phyloP scores from a whole-genome alignment of 306 rosid genomes.

The Malus fusca region DNA sequence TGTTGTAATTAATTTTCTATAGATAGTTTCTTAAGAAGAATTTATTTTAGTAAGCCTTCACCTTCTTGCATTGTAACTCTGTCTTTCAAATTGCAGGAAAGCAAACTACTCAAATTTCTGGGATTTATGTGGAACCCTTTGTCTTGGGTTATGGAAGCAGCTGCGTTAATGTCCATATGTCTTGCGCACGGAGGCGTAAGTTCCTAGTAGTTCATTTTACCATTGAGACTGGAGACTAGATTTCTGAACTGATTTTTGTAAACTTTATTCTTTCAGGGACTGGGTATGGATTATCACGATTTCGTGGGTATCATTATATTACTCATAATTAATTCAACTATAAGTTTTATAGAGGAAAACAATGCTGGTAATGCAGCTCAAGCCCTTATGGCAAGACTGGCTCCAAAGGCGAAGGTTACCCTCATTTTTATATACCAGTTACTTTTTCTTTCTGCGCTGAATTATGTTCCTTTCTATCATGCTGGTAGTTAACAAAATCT shows the following conservation, averaged over 20 bases:
- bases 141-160: conserved; percentile 30
- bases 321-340: conserved; percentile 18
- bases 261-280: conserved; percentile 5
- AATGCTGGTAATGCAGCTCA: conserved; percentile 24
- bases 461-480: background rate
- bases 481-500: background rate
- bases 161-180: conserved; percentile 16
- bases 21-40: background rate
- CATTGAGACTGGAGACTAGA: background rate
- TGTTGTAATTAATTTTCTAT: background rate
- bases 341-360: conserved; percentile 21
- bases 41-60: background rate
- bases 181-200: conserved; percentile 12
- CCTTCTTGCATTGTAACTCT: background rate
- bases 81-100: conserved; percentile 10
- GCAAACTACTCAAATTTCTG: conserved; percentile 14
- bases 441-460: background rate
- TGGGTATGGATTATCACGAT: conserved; percentile 8
- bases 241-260: background rate
- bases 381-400: conserved; percentile 24
- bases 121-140: conserved; percentile 24
- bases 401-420: conserved; percentile 22
- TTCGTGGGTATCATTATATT: conserved; percentile 10
- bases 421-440: background rate
- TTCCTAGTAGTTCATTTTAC: background rate